Evolutionary conservation across 2,329 filamentous ascomycete genomes (phyloP), one percentile per base, ranked within the genome.

Genomic region (Cordyceps javanica): DNA sequence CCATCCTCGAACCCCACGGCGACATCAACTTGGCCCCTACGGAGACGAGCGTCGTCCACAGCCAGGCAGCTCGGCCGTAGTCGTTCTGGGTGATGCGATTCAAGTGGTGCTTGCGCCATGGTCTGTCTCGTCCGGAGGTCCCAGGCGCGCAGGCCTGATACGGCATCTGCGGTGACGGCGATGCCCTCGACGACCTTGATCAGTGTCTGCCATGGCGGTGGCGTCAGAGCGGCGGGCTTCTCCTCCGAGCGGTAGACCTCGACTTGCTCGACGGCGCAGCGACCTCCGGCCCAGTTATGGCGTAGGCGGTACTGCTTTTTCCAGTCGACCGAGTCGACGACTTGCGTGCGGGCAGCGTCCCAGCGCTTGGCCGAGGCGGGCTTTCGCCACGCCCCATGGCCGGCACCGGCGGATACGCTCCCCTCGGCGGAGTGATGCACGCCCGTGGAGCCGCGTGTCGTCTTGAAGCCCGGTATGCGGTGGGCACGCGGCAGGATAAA

Each of bases 251-350:
- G 65, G 39, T 66, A 65, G 25, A 91, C 80, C 45, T 85, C 79
- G 30, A 97, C 82, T 70, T 96, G 89, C 36, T 88, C 86, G 13
- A 96, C 84, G 38, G 83, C 87, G 66, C 91, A 96, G 63, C 83
- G 86, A 0, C 93, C 94, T 61, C 81, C 83, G 1, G 89, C 83
- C 94, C 94, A 97, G 73, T 97, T 97, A 69, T 96, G 89, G 46
- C 90, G 82, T 51, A 97, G 77, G 66, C 88, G 90, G 72, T 95
- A 97, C 66, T 94, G 89, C 60, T 83, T 82, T 75, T 95, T 96
- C 92, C 92, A 97, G 67, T 94, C 83, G 23, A 88, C 78, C 8
- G 82, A 67, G 23, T 66, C 63, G 8, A 55, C 48, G 19, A 60
- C 38, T 23, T 54, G 21, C 5, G 49, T 42, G 4, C 48, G 23